Evolutionary conservation across 1,284 basidiomycete genomes (phyloP).

Genomic region (Cystobasidium pallidum): DNA sequence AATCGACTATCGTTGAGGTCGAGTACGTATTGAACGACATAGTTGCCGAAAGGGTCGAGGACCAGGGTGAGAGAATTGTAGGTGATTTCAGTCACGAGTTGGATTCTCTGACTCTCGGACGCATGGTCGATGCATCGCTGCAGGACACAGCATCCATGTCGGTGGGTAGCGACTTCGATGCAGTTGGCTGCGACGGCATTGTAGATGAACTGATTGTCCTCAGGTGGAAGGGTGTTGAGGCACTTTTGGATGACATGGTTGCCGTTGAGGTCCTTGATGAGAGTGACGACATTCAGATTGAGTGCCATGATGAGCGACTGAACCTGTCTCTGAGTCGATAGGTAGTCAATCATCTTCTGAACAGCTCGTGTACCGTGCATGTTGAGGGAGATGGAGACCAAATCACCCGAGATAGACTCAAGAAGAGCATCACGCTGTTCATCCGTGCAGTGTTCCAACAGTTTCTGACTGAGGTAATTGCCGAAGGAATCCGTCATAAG

Average conservation of each 20-base stretch:
- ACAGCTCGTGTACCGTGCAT: constrained; percentile 99
- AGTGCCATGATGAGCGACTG: constrained; percentile 96
- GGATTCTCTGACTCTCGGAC: constrained; percentile 89
- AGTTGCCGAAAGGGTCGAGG: constrained; percentile 83
- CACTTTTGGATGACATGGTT: constrained; percentile 99
- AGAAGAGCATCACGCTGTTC: constrained; percentile 97
- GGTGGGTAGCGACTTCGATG: constrained; percentile 98
- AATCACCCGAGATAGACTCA: constrained; percentile 93
- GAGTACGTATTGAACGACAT: constrained; percentile 63
- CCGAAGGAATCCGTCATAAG: constrained; percentile 99
- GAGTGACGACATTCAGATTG: constrained; percentile 94
- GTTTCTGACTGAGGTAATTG: constrained; percentile 98
- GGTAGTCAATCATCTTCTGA: constrained; percentile 99
- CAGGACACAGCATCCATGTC: constrained; percentile 97
- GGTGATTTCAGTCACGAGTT: constrained; percentile 98
- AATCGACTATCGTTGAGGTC: constrained; percentile 98
- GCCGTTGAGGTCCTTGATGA: constrained; percentile 99
- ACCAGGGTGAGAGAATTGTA: constrained; percentile 97
- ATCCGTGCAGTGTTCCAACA: constrained; percentile 95
- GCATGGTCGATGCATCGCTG: constrained; percentile 99
- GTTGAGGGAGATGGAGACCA: constrained; percentile 97
- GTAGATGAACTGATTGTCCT: constrained; percentile 99
- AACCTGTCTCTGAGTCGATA: constrained; percentile 95
- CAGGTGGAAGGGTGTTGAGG: constrained; percentile 92
- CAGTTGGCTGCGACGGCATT: constrained; percentile 99